Evolutionary conservation across 177 flowering plant species (phyloP), one percentile per base, ranked within the genome.

Genomic region (Viscum album): DNA sequence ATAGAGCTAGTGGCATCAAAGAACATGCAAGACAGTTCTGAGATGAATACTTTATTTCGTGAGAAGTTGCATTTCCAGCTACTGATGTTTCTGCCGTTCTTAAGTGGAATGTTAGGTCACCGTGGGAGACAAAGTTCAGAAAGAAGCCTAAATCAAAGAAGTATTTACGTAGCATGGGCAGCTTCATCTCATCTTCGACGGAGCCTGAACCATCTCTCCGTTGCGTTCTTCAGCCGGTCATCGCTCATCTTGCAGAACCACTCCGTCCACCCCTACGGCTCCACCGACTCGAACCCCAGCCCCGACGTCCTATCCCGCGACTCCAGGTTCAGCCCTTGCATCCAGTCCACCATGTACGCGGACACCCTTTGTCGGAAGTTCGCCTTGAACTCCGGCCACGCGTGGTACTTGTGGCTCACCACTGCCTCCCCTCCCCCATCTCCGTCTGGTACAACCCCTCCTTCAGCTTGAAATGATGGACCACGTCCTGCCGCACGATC

Each of bases 381-480:
- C 54, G 73, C 72, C 84, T 81, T 83, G 66, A 94, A 91, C 80
- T 91, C 98, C 0, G 87, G 60, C 98, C 98, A 94, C 4, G 92
- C 98, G 66, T 94, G 98, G 79, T 84, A 94, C 84, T 94, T 94
- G 79, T 91, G 97, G 72, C 91, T 89, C 78, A 94, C 87, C 73
- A 81, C 79, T 28, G 75, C 87, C 0, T 41, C 66, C 11, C 37
- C 37, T 34, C 4, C 0, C 72, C n/a, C 78, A 83, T 0, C n/a
- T 26, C 64, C 77, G 31, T 75, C 59, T 34, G 29, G 35, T 47
- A 60, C 62, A 73, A 88, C 47, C 77, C 83, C 15, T 70, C 68
- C 47, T 78, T 83, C 73, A 89, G 35, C 47, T 43, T 24, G 47
- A 94, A 94, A 78, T 91, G 98, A 70, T 85, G 81, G 1, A 87